Base-by-base conservation (phyloP, 352 stramenopile genomes). In the Globisporangium spinosum region DNA sequence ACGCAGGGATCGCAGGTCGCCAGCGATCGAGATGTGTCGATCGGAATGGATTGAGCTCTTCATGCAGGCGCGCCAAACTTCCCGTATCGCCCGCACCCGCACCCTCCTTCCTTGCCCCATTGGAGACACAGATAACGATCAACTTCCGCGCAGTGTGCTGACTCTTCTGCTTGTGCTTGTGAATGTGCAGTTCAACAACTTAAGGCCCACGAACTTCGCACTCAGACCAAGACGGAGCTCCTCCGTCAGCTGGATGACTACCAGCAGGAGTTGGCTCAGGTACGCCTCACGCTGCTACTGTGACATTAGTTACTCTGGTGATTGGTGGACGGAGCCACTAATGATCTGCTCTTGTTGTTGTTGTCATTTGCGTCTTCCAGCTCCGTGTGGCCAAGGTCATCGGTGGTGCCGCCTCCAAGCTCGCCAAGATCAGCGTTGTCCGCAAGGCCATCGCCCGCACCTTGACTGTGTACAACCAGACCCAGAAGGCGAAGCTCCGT, bases 401-500 rank as follows among this genome's bases (percentile, higher is more conserved):
- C 55, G 97, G 97, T 69, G 98, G 98, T 64, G 97, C 98, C 40
- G 97, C 97, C 64, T 98, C 96, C 55, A 99, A 99, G 93, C 96
- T 99, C 70, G 94, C 96, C 79, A 99, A 99, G 90, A 99, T 99
- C 86, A 97, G 97, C 76, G 83, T 95, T 47, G 98, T 99, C 23
- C 97, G 98, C 85, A 99, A 99, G 83, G 97, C 91, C 68, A 99
- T 99, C 77, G 98, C 98, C 47, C 97, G 98, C 73, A 93, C 99
- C 51, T 87, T 99, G 68, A 99, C 98, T 67, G 97, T 99, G 55
- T 98, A 99, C 96, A 99, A 99, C 90, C 97, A 99, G 88, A 98
- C 95, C 79, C 94, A 99, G 82, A 99, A 99, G 95, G 85, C 90
- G 64, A 98, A 97, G 81, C 89, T 99, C 59, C 95, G 97, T 62